These are phyloP conservation scores for Exophiala dermatitidis DNA, from an alignment of 2,329 filamentous ascomycete species.

Conservation along the genomic window DNA sequence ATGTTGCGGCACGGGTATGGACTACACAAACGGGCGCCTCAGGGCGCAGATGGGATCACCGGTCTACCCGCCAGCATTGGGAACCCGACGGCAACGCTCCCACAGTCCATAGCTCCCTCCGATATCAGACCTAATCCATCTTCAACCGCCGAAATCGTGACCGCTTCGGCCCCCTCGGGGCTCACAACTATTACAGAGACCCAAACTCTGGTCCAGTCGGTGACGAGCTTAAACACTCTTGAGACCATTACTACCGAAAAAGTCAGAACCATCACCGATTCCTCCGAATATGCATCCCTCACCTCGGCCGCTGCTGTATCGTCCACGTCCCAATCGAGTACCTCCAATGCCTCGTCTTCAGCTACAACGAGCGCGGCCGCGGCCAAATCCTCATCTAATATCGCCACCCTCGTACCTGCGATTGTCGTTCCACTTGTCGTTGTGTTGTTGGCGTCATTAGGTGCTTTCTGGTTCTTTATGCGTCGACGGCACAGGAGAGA, in stretches of 20 bases:
- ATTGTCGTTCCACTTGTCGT: constrained; percentile 25
- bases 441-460: constrained; percentile 22
- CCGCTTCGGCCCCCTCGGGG: constrained; percentile 14
- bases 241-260: constrained; percentile 17
- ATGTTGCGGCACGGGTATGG: constrained; percentile 14
- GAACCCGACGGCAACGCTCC: constrained; percentile 16
- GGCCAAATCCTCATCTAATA: constrained; percentile 31
- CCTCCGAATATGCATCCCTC: constrained; percentile 22
- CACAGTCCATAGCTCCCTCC: constrained; percentile 11
- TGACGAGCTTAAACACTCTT: constrained; percentile 12
- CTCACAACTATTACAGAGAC: constrained; percentile 22
- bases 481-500: constrained; percentile 22
- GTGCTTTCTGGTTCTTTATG: constrained; percentile 27
- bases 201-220: constrained; percentile 12
- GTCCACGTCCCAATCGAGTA: constrained; percentile 37
- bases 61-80: constrained; percentile 16
- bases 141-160: constrained; percentile 9
- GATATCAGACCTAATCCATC: constrained; percentile 9
- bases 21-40: constrained; percentile 12
- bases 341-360: constrained; percentile 32
- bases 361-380: constrained; percentile 34
- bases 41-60: neutral
- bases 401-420: constrained; percentile 24
- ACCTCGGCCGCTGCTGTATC: constrained; percentile 21
- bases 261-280: constrained; percentile 19